Conservation (phyloP, 2,329 filamentous ascomycete genomes). For the Ploettnerulaceae sp. region DNA sequence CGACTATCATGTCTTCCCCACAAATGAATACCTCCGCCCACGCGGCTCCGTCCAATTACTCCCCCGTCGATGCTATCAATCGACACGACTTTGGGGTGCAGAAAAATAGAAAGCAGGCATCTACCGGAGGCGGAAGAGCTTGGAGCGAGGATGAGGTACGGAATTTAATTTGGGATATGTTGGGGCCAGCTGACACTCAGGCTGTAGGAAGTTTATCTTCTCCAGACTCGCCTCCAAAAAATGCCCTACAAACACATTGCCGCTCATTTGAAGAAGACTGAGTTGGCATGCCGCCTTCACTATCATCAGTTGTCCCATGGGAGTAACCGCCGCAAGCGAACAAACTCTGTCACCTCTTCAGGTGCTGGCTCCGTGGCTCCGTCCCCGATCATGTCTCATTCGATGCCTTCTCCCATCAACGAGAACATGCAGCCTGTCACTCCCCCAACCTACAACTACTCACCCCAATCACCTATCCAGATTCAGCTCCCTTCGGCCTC, state of each 20-base stretch:
- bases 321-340: slow-evolving; percentile 73
- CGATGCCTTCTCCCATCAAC: slow-evolving; percentile 47
- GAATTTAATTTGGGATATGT: background rate
- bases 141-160: slow-evolving; percentile 82
- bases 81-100: slow-evolving; percentile 55
- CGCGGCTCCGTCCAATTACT: slow-evolving; percentile 29
- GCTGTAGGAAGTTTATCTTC: slow-evolving; percentile 70
- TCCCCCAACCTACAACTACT: slow-evolving; percentile 38
- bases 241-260: slow-evolving; percentile 92
- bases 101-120: slow-evolving; percentile 63
- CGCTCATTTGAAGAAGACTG: slow-evolving; percentile 79
- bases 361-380: slow-evolving; percentile 48
- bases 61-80: slow-evolving; percentile 47
- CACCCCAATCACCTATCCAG: slow-evolving; percentile 31
- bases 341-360: slow-evolving; percentile 62
- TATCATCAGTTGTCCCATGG: slow-evolving; percentile 83
- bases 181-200: slow-evolving; percentile 11
- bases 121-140: slow-evolving; percentile 70
- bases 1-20: slow-evolving; percentile 32
- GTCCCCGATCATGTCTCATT: slow-evolving; percentile 46
- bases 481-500: slow-evolving; percentile 42
- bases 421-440: slow-evolving; percentile 34
- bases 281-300: slow-evolving; percentile 80
- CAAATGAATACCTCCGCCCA: slow-evolving; percentile 34
- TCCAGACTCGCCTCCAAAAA: slow-evolving; percentile 79